Base-by-base conservation (phyloP, 768 basidiomycete species). In the Gyrodon lividus region DNA sequence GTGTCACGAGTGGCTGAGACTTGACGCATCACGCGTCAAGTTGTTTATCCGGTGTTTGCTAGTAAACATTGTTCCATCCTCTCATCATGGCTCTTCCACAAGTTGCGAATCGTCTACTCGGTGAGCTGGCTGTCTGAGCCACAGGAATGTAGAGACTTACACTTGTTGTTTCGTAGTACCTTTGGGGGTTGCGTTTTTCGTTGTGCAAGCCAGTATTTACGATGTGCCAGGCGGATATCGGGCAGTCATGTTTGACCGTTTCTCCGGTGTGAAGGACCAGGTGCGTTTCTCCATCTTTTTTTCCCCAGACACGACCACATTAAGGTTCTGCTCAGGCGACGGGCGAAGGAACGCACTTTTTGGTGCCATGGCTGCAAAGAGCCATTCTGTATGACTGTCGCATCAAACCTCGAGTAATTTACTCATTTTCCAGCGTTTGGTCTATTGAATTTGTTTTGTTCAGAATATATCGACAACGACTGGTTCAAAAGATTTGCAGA, bases 401-500 rank as follows among this genome's bases (percentile, higher is more conserved):
- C 51, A 98, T 93, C 64, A 98, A 98, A 72, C 96, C 96, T 42
- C 78, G 95, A 62, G 94, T 93, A 59, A 60, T 84, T 70, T 12
- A 22, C 37, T 43, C 19, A 30, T 41, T 19, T 40, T 43, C 48
- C 26, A 31, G 34, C 23, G 4, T 57, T 42, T 1, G 33, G 43
- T 45, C 24, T 28, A 14, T 57, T 57, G 40, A 57, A n/a, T 45
- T 24, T 9, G 6, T 24, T 51, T 14, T 34, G 16, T 54, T 4
- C 57, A 96, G 92, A 97, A 97, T 65, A 98, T 98, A 50, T 94
- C 91, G n/a, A 98, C 97, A 2, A 97, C 91, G 2, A 98, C 97
- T 20, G 97, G 97, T 30, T 98, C 95, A 9, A 98, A 98, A 68
- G 94, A 99, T 69, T 74, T 99, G 72, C 96, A 98, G 72, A 98